Base-by-base conservation (phyloP, 2,329 filamentous ascomycete genomes). In the Clarireedia paspali region DNA sequence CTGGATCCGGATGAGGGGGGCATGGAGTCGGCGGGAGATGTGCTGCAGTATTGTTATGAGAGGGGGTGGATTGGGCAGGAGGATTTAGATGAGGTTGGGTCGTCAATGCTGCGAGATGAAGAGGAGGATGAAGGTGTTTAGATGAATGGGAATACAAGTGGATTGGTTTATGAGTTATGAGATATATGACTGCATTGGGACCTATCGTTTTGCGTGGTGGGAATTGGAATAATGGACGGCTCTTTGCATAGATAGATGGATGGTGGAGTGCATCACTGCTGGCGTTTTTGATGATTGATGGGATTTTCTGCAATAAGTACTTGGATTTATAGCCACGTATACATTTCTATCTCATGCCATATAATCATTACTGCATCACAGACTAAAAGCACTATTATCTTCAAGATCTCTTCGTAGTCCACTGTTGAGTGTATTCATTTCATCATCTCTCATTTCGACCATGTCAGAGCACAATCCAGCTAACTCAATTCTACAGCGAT, bases 1-100 rank as follows among this genome's bases (percentile, higher is more conserved):
- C 65, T 85, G 30, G 70, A 82, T 62, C 78, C 56, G 39, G 44
- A 56, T 14, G 50, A 61, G 48, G 62, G 63, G 47, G 62, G 63
- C 0, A 60, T 67, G 45, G 38, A 24, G 20, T 56, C 51, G 7
- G 66, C 66, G 6, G 46, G 44, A 6, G 60, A 62, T 10, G 57
- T 65, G 6, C 44, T 66, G 17, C 45, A 60, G 23, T 66, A 51
- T 52, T 53, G 57, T 17, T 50, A 62, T 49, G 56, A 57, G 15
- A 42, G 45, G 48, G 63, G 64, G 0, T 66, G 64, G 63, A 52
- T 66, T 14, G 56, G 27, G 4, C 58, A 59, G 54, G 57, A 59
- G 36, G 59, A 65, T 30, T 45, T 64, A 23, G 54, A 42, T 14
- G 38, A 15, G 15, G 14, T 40, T 14, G 45, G 48, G 23, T 39